These are phyloP conservation scores for Porphyridium purpureum DNA, from an alignment of 23 red algal genomes.

Conservation along the genomic window DNA sequence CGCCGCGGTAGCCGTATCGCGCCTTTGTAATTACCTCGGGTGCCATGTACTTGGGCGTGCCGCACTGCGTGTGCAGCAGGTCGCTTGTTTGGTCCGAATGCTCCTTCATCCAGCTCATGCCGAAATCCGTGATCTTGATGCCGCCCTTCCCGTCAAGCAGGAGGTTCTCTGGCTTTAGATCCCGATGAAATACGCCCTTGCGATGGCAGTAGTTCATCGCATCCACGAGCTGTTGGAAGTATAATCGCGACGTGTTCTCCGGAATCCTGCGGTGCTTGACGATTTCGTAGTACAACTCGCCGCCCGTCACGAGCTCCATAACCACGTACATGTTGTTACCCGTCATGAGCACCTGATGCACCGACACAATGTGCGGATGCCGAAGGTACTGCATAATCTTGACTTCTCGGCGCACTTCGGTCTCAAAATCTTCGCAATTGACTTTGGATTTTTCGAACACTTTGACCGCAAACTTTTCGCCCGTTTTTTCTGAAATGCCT, in stretches of 20 bases:
- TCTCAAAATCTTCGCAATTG: slow-evolving; percentile 13
- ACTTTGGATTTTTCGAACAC: slow-evolving; percentile 24
- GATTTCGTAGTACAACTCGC: slow-evolving; percentile 47
- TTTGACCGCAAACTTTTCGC: slow-evolving; percentile 45
- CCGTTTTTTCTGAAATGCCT: slow-evolving; percentile 22
- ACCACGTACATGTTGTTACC: slow-evolving; percentile 33
- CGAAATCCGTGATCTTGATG: slow-evolving; percentile 84
- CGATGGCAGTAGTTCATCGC: slow-evolving; percentile 54
- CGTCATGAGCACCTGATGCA: slow-evolving; percentile 28
- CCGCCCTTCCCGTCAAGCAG: slow-evolving; percentile 11
- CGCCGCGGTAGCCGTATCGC: slow-evolving; percentile 33
- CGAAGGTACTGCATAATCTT: slow-evolving; percentile 43
- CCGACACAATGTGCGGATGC: slow-evolving; percentile 48
- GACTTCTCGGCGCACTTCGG: slow-evolving; percentile 32
- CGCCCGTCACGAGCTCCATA: too few relatives aligned
- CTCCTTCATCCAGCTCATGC: slow-evolving; percentile 59
- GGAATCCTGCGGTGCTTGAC: slow-evolving; percentile 13
- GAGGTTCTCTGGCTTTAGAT: slow-evolving; percentile 34
- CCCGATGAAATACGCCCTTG: slow-evolving; percentile 43
- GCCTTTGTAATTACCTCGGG: slow-evolving; percentile 34
- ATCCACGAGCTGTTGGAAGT: slow-evolving; percentile 69
- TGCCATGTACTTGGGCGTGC: slow-evolving; percentile 59
- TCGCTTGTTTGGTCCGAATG: slow-evolving; percentile 33
- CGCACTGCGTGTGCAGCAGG: slow-evolving; percentile 75
- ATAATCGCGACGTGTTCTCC: slow-evolving; percentile 26